These are phyloP conservation scores for Saturnispora gosingensis DNA, from an alignment of 805 yeast species.

Conservation along the genomic window DNA sequence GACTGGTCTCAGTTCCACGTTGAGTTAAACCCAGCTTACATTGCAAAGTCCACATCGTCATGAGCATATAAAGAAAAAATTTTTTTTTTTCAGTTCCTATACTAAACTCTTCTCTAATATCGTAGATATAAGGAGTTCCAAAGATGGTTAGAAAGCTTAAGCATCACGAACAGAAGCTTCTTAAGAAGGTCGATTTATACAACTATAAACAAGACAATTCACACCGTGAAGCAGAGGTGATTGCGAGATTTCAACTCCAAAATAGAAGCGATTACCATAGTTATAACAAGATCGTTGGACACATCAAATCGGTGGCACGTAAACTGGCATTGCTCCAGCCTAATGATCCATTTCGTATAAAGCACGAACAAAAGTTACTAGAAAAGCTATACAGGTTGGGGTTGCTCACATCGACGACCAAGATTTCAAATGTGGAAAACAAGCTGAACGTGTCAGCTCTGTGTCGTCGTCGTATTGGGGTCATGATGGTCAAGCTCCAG, in stretches of 20 bases:
- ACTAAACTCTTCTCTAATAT: slow-evolving; percentile 5
- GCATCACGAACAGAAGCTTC: slow-evolving; percentile 89
- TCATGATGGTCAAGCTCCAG: slow-evolving; percentile 85
- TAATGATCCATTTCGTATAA: slow-evolving; percentile 74
- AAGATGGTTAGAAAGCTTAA: slow-evolving; percentile 80
- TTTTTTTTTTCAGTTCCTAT: neutral
- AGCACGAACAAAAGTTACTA: slow-evolving; percentile 79
- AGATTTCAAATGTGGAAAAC: slow-evolving; percentile 86
- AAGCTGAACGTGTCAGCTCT: slow-evolving; percentile 86
- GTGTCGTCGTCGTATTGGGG: slow-evolving; percentile 87
- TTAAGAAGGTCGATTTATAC: slow-evolving; percentile 91
- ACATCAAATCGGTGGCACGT: slow-evolving; percentile 77
- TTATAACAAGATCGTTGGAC: slow-evolving; percentile 89
- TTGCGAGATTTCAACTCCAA: slow-evolving; percentile 89
- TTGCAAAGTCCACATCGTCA: neutral
- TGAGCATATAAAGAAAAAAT: neutral
- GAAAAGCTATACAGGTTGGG: slow-evolving; percentile 91
- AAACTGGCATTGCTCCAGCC: slow-evolving; percentile 79
- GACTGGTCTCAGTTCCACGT: slow-evolving; percentile 1
- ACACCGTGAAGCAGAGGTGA: slow-evolving; percentile 93
- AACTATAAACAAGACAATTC: slow-evolving; percentile 97
- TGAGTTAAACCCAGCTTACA: neutral
- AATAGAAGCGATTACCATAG: slow-evolving; percentile 93
- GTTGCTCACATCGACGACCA: slow-evolving; percentile 74
- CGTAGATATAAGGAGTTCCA: neutral